These are phyloP conservation scores for Citrus mangshanensis DNA, from an alignment of 345 rosid species.

Conservation along the genomic window DNA sequence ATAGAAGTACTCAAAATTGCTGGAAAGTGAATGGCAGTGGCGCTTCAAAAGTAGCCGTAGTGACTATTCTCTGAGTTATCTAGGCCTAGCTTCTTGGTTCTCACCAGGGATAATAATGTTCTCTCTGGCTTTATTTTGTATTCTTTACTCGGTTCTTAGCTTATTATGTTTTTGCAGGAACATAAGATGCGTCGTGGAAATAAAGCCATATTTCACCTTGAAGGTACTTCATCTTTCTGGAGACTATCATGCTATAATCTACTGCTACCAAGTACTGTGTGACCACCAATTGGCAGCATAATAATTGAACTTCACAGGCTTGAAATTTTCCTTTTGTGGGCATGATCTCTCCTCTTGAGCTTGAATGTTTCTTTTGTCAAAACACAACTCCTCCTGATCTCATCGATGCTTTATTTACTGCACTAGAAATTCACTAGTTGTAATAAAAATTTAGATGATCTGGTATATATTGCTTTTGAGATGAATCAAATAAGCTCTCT, in stretches of 20 bases:
- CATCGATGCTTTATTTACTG: too few species aligned
- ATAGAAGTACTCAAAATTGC: not conserved
- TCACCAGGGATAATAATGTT: not conserved
- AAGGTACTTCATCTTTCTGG: slow-evolving; percentile 47
- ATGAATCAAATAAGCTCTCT: not conserved
- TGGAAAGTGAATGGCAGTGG: not conserved
- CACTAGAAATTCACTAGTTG: not conserved
- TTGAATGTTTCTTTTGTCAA: not conserved
- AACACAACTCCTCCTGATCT: not conserved
- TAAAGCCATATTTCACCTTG: slow-evolving; percentile 91
- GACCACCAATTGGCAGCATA: not conserved
- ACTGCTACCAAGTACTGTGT: not conserved
- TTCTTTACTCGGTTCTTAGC: slow-evolving; percentile 2
- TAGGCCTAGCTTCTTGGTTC: not conserved
- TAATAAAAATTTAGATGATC: not conserved
- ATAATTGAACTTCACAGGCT: not conserved
- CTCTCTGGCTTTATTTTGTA: not conserved
- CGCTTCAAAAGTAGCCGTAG: not conserved
- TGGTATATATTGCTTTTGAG: not conserved
- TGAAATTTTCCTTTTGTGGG: not conserved
- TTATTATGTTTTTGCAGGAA: slow-evolving; percentile 48
- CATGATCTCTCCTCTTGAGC: not conserved
- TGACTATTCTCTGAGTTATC: not conserved
- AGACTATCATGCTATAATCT: not conserved
- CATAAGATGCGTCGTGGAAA: slow-evolving; percentile 84